Percentiles rank a stretch among this genome's conserved stretches.
Evolutionary conservation across 768 basidiomycete genomes (phyloP).

Genomic region (Rickenella mellea): DNA sequence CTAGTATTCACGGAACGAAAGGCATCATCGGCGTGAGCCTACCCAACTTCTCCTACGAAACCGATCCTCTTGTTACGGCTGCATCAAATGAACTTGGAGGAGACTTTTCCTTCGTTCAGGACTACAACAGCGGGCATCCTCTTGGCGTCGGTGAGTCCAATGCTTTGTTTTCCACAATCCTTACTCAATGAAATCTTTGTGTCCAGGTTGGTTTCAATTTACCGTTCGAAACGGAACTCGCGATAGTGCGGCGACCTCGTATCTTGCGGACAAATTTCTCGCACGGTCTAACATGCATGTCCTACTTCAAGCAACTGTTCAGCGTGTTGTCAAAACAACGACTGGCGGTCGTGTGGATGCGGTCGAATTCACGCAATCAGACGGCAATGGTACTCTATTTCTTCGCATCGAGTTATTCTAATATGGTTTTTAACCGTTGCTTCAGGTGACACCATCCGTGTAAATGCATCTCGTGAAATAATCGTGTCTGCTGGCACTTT

Average conservation of each 20-base stretch:
- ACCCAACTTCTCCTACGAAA: conserved; percentile 1
- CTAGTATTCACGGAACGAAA: conserved; percentile 12
- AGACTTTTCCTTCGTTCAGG: conserved; percentile 17
- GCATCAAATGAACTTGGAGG: conserved; percentile 7
- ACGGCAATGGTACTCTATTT: no score
- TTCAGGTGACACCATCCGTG: no score
- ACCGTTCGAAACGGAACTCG: conserved; percentile 8
- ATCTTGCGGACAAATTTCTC: conserved; percentile 6
- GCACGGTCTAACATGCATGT: conserved; percentile 14
- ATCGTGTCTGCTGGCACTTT: conserved; percentile 15
- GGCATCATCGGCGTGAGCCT: conserved; percentile 15
- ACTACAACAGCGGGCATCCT: conserved; percentile 14
- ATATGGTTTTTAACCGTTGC: no score
- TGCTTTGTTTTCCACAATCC: no score
- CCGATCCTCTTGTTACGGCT: conserved; percentile 3
- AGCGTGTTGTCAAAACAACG: conserved; percentile 11
- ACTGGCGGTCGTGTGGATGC: no score
- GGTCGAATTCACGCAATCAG: no score
- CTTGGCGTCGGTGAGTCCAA: conserved; percentile 15
- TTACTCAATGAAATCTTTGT: no score
- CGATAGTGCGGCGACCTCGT: conserved; percentile 8
- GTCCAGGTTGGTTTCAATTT: conserved; percentile 10
- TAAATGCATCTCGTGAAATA: no score
- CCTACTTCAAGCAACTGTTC: conserved; percentile 5
- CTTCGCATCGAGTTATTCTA: no score